These are phyloP conservation scores for Penicillium diatomitis DNA, from an alignment of 495 filamentous ascomycete species.

Conservation along the genomic window DNA sequence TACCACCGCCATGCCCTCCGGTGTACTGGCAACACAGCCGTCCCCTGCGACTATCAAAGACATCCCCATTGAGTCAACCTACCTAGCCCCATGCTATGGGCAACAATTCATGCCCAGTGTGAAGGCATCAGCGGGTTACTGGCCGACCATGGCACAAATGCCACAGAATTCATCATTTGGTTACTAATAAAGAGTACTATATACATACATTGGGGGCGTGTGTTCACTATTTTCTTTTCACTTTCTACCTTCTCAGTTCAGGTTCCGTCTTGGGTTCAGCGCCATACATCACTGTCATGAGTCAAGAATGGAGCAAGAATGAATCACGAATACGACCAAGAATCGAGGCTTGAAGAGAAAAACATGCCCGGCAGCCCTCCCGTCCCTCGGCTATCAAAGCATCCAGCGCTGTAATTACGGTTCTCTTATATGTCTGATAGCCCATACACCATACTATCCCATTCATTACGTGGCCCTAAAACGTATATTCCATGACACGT, in stretches of 20 bases:
- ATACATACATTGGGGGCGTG: too few species aligned
- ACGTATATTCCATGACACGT: too few species aligned
- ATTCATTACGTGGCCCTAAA: too few species aligned
- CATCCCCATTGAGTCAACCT: conserved; percentile 3
- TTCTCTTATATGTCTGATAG: too few species aligned
- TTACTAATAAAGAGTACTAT: conserved; percentile 4
- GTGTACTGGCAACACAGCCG: conserved; percentile 5
- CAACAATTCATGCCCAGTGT: conserved; percentile 9
- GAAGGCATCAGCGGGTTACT: conserved; percentile 7
- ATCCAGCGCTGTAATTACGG: too few species aligned
- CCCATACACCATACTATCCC: too few species aligned
- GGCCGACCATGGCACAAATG: conserved; percentile 7
- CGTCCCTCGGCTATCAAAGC: too few species aligned
- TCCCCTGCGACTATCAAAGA: conserved; percentile 3
- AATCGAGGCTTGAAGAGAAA: too few species aligned
- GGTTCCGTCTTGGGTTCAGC: not conserved
- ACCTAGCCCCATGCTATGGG: conserved; percentile 9
- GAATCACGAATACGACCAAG: conserved; percentile 5
- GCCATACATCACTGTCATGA: too few species aligned
- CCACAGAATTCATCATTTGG: conserved; percentile 11
- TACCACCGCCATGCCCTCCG: conserved; percentile 2
- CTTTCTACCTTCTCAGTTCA: not conserved
- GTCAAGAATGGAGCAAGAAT: not conserved
- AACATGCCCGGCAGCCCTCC: too few species aligned
- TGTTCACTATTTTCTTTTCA: not conserved